Percentiles rank a stretch among this genome's conserved stretches.
Evolutionary conservation across 2,329 filamentous ascomycete species (phyloP).

Genomic region (Talaromyces pinophilus): DNA sequence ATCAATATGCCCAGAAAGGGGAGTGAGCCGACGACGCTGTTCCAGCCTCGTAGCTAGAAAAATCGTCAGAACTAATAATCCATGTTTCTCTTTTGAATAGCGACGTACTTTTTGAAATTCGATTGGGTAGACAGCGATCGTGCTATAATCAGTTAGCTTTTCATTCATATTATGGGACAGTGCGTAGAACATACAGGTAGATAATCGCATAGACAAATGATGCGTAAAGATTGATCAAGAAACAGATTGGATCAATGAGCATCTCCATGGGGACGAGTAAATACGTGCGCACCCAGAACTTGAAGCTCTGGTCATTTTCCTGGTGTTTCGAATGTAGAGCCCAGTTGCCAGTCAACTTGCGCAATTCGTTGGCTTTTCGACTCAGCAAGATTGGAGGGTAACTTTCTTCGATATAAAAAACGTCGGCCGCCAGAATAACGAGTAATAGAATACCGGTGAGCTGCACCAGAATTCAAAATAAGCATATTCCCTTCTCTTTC

Average conservation of each 20-base stretch:
- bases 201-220: slow-evolving; percentile 49
- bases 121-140: background rate
- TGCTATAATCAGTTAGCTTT: background rate
- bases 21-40: slow-evolving; percentile 39
- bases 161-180: slow-evolving; percentile 18
- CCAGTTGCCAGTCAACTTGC: slow-evolving; percentile 57
- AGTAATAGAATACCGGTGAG: slow-evolving; percentile 6
- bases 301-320: slow-evolving; percentile 35
- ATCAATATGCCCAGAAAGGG: slow-evolving; percentile 47
- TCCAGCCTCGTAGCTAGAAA: slow-evolving; percentile 39
- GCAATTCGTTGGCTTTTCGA: slow-evolving; percentile 58
- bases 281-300: slow-evolving; percentile 6
- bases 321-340: slow-evolving; percentile 44
- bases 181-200: slow-evolving; percentile 48
- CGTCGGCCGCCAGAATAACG: background rate
- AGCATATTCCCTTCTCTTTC: background rate
- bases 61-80: background rate
- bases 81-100: background rate
- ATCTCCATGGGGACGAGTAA: slow-evolving; percentile 30
- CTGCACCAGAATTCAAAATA: background rate
- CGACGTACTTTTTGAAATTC: slow-evolving; percentile 37
- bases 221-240: slow-evolving; percentile 44
- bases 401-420: background rate
- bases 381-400: slow-evolving; percentile 57
- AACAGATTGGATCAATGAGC: slow-evolving; percentile 32